Evolutionary conservation across 176 grass and related monocot genomes (phyloP), one percentile per base, ranked within the genome.

Genomic region (Tuctoria greenei): DNA sequence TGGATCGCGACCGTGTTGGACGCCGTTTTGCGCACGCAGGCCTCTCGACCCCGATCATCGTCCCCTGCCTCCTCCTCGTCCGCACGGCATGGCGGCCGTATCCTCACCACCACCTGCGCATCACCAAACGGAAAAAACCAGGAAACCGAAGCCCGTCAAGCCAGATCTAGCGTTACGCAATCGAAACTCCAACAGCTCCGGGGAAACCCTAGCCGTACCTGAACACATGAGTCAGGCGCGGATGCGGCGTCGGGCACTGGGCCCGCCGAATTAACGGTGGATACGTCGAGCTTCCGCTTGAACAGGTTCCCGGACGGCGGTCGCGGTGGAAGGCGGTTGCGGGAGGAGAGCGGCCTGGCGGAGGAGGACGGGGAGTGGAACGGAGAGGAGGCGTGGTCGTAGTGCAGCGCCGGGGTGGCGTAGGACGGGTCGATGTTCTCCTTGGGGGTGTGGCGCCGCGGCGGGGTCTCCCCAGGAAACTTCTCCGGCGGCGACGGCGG

Each of bases 21-120:
- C 20, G 87, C 77, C 31, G 68, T 67, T 79, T 92, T 92, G 26
- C 85, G 73, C 47, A 91, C 86, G 66, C 85, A 82, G 41, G 70
- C 72, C 15, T 86, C 83, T 7, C 58, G 15, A 1, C 8, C 73
- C 31, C 60, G 39, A 9, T 50, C 79, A 77, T 82, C 85, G 23
- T 82, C 85, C 6, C 66, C 67, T 0, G 39, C 23, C 57, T 77
- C 90, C 26, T 80, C 83, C 27, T 85, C 90, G 36, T 83, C 84
- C 23, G 75, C 73, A 26, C 71, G 79, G 82, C 81, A 83, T 44
- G 82, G 76, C 64, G 93, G 93, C 67, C 93, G 87, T 69, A 96
- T 87, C 79, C 93, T 88, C 35, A 92, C 90, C 73, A 92, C 86
- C 46, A 96, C 93, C 93, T 96, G 76, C 71, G 54, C 71, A 47